Evolutionary conservation across 2,329 filamentous ascomycete species (phyloP).

Genomic region (Lachnellula suecica): DNA sequence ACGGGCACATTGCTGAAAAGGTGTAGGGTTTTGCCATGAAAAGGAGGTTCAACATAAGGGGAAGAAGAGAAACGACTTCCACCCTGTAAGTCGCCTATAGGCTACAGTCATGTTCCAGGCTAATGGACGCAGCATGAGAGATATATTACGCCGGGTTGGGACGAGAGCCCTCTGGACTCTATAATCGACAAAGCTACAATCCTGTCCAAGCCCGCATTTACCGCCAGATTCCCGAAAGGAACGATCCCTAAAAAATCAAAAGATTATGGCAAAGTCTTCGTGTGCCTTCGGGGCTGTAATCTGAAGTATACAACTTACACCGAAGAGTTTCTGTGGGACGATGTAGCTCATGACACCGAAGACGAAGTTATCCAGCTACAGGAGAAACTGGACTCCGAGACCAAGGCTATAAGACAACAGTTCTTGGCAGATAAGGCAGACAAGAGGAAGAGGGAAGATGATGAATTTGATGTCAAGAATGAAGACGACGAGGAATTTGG

Average conservation of each 20-base stretch:
- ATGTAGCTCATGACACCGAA: slow-evolving; percentile 58
- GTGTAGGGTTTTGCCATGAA: slow-evolving; percentile 77
- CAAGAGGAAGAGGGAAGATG: slow-evolving; percentile 28
- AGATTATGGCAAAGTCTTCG: slow-evolving; percentile 81
- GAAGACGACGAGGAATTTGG: slow-evolving; percentile 30
- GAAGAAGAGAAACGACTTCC: slow-evolving; percentile 78
- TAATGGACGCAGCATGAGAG: slow-evolving; percentile 69
- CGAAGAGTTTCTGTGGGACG: slow-evolving; percentile 88
- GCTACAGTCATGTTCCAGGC: neutral
- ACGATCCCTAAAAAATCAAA: slow-evolving; percentile 70
- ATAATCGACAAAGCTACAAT: slow-evolving; percentile 89
- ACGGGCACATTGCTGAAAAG: slow-evolving; percentile 5
- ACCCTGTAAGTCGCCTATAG: slow-evolving; percentile 56
- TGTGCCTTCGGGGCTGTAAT: slow-evolving; percentile 88
- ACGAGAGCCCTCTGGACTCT: slow-evolving; percentile 80
- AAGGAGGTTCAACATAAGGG: slow-evolving; percentile 82
- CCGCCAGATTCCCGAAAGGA: slow-evolving; percentile 69
- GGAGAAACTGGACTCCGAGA: slow-evolving; percentile 60
- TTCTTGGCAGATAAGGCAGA: too few species aligned
- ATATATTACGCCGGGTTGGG: slow-evolving; percentile 85
- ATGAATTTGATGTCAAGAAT: slow-evolving; percentile 22
- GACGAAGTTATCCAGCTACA: slow-evolving; percentile 25
- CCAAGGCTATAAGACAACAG: slow-evolving; percentile 59
- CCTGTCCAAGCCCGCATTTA: slow-evolving; percentile 70
- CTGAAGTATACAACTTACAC: slow-evolving; percentile 88